phyloP scores from a whole-genome alignment of 2,329 filamentous ascomycete species.

The Fusarium denticulatum region DNA sequence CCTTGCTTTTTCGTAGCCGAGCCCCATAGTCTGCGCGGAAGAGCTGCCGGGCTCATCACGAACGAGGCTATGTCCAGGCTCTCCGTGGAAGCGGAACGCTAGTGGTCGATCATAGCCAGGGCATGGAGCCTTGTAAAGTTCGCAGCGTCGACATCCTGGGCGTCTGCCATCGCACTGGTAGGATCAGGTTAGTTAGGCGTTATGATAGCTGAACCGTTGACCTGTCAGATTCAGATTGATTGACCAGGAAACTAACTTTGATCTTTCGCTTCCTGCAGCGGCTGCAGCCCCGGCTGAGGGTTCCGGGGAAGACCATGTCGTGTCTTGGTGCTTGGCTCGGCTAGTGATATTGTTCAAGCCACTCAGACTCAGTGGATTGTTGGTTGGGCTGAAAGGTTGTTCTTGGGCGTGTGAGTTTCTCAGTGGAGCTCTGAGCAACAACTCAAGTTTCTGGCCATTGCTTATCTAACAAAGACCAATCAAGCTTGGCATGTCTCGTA shows the following conservation, averaged over 20 bases:
- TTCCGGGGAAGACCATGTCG: conserved; percentile 28
- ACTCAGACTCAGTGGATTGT: neutral
- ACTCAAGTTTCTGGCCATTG: neutral
- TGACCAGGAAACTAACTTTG: conserved; percentile 11
- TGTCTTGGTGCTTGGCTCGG: neutral
- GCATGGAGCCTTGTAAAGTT: conserved; percentile 27
- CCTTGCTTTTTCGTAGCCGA: neutral
- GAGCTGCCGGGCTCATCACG: neutral
- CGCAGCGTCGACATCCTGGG: conserved; percentile 28
- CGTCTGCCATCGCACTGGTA: conserved; percentile 27
- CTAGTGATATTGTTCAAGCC: neutral
- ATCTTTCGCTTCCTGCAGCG: conserved; percentile 31
- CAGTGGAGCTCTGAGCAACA: conserved; percentile 2
- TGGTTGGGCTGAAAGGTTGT: neutral
- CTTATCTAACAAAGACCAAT: conserved; percentile 4
- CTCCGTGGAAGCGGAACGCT: conserved; percentile 29
- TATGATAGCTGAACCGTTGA: neutral
- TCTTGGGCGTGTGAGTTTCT: neutral
- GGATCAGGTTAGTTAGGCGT: neutral
- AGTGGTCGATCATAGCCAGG: conserved; percentile 31
- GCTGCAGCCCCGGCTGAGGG: conserved; percentile 22
- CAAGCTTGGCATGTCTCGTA: neutral
- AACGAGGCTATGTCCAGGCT: conserved; percentile 22
- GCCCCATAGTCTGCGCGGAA: neutral
- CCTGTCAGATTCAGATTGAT: neutral